Base-by-base conservation (phyloP, 139 green algal species). In the Astrephomene gubernaculifera region DNA sequence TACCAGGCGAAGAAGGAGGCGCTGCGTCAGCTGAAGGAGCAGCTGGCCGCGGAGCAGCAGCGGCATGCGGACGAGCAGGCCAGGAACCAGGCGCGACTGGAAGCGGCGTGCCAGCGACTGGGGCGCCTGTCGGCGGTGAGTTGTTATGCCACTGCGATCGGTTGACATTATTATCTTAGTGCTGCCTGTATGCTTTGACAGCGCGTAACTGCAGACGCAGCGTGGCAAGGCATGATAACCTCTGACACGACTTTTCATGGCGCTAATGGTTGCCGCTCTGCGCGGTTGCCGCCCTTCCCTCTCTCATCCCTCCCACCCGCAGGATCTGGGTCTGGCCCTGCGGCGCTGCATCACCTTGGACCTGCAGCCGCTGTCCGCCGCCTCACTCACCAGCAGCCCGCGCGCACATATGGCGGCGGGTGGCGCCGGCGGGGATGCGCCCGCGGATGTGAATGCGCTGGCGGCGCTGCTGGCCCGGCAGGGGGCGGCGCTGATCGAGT, bases 311-410 rank as follows among this genome's bases (percentile, higher is more conserved):
- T n/a, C n/a, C n/a, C n/a, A n/a, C n/a, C 5, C 33, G 0, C 61
- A 84, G 78, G 78, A 84, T 21, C 61, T 84, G 33, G 78, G 43
- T 33, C 17, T 12, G 5, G 61, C 64, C 44, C 78, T 84, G 31
- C 78, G 63, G 27, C 78, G 78, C 78, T 84, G 63, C 63, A 84
- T 84, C 41, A 21, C 78, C 22, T 63, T 84, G 17, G 78, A 84
- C 44, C 60, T 84, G 78, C 78, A 74, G 78, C 64, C 78, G 22
- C 31, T 84, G 64, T 84, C 78, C 0, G 78, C 78, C 41, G 52
- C 38, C 43, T 10, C 61, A 22, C 61, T 84, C 9, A 84, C 78
- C 33, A 52, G 31, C 43, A 67, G 43, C 44, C 78, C 78, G 24
- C 78, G 33, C 43, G 3, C 78, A 29, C 43, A 45, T 22, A 41